A percentile compares a stretch with the other conserved stretches of the same genome.
phyloP scores from a whole-genome alignment of 192 early-diverging fungal genomes.

The Coemansia sp. region DNA sequence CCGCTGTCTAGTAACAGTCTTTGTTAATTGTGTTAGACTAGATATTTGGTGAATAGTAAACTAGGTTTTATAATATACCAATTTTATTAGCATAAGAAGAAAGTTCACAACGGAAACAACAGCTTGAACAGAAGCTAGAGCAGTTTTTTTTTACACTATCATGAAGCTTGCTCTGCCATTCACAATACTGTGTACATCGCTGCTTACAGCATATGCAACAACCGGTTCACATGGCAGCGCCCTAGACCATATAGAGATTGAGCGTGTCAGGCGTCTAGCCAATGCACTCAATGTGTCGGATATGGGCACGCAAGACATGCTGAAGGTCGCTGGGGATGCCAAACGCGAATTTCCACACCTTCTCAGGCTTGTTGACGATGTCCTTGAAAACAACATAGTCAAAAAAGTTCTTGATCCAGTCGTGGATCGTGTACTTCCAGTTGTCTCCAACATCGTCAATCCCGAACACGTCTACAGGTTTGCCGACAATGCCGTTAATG shows the following conservation, averaged over 20 bases:
- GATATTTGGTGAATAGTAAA: neutral
- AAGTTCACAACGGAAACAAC: neutral
- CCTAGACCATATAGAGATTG: constrained; percentile 44
- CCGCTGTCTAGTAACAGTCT: neutral
- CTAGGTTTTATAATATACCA: neutral
- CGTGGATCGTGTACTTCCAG: constrained; percentile 49
- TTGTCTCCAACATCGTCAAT: constrained; percentile 45
- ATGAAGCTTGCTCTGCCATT: constrained; percentile 10
- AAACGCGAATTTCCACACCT: constrained; percentile 54
- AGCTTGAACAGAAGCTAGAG: neutral
- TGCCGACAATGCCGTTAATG: constrained; percentile 53
- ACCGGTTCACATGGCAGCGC: constrained; percentile 11
- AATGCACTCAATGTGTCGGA: constrained; percentile 52
- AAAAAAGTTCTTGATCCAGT: constrained; percentile 51
- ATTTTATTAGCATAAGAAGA: neutral
- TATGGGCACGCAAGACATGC: constrained; percentile 49
- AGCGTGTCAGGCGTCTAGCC: constrained; percentile 45
- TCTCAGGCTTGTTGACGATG: constrained; percentile 48
- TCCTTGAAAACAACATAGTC: constrained; percentile 42
- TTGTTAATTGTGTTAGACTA: neutral
- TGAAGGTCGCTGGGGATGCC: constrained; percentile 43
- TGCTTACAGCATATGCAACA: constrained; percentile 7
- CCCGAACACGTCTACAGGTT: constrained; percentile 50
- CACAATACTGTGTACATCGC: neutral
- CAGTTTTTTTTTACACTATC: neutral